Base-by-base conservation (phyloP, 2,329 filamentous ascomycete genomes). In the Arthrobotrys sphaeroides region DNA sequence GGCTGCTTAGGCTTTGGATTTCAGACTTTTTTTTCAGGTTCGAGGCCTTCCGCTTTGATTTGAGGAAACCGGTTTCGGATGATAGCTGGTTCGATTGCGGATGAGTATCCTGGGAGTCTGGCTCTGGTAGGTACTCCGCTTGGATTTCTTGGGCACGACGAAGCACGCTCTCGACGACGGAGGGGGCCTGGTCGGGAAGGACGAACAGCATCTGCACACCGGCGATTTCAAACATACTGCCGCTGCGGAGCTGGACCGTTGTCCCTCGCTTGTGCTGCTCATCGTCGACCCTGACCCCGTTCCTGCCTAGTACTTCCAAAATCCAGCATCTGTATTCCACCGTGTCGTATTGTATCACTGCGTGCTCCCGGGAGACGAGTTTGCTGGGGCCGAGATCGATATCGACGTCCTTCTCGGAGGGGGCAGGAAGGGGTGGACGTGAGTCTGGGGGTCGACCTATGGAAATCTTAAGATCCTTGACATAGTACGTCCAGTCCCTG, bases 161-260 rank as follows among this genome's bases (percentile, higher is more conserved):
- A 57, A 80, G 68, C 28, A 80, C 70, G n/a, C 75, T 65, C 20
- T 78, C 72, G 26, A 77, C 70, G 31, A 80, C 78, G 36, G 68
- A 61, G 16, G 78, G 77, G 12, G 77, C 67, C 24, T 91, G 90
- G 22, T 88, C 89, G 0, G 95, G 94, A n/a, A 96, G 88, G 53
- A 97, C 92, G 83, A 99, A 99, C 86, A 98, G 94, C 95, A 99
- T 99, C 84, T 99, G 94, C 0, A 95, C 91, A 62, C 92, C 92
- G 79, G 91, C 91, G 80, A 98, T 92, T 81, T 97, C 93, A 70
- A 99, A 90, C 45, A 98, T 92, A 81, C 94, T 90, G 70, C 95
- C 95, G 80, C 94, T 97, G 43, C 89, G 88, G 24, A 99, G 86
- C 28, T 84, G 82, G 53, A 78, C 75, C 3, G 69, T 77, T 22